Evolutionary conservation across 768 basidiomycete species (phyloP), one percentile per base, ranked within the genome.

Genomic region (Cystofilobasidium ferigula): DNA sequence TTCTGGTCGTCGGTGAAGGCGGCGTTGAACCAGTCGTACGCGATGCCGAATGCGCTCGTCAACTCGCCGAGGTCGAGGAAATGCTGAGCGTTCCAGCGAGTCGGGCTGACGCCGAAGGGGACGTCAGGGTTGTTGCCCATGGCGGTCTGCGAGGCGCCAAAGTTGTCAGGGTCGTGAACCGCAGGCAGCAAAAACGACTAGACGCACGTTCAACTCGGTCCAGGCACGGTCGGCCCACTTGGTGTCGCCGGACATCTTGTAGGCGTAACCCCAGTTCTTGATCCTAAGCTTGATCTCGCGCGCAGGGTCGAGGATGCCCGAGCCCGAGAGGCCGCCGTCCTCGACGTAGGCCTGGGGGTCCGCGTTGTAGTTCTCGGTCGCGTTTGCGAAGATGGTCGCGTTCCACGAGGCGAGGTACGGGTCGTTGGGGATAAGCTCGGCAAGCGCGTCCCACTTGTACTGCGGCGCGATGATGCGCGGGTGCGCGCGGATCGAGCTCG

Each of bases 11-110:
- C 77, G 18, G 82, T 83, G 88, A 87, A 94, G 61, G 81, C 78
- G 62, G 91, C 86, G 75, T 95, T 86, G 36, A 98, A 73, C 95
- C 95, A 99, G 73, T 99, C 95, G 72, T 98, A 99, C 1, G 86
- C 94, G 69, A 92, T 87, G 35, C 82, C 95, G 72, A 86, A 98
- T 6, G 89, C 92, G 30, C 86, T 84, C 22, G 84, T 84, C 70
- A 95, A 81, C 76, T 97, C 94, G 16, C 28, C 67, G 38, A 83
- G 79, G 74, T 94, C 94, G 54, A 98, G 85, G 83, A 97, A 98
- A 77, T 99, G 95, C 1, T 56, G 69, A 16, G 40, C 26, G 77
- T 98, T 95, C 95, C 94, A 99, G 72, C 79, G 83, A 28, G 77
- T 76, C 63, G 83, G 81, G 63, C 79, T 79, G 61, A 77, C 76